Conservation (phyloP, 2,329 filamentous ascomycete genomes). For the Lasiodiplodia hormozganensis region DNA sequence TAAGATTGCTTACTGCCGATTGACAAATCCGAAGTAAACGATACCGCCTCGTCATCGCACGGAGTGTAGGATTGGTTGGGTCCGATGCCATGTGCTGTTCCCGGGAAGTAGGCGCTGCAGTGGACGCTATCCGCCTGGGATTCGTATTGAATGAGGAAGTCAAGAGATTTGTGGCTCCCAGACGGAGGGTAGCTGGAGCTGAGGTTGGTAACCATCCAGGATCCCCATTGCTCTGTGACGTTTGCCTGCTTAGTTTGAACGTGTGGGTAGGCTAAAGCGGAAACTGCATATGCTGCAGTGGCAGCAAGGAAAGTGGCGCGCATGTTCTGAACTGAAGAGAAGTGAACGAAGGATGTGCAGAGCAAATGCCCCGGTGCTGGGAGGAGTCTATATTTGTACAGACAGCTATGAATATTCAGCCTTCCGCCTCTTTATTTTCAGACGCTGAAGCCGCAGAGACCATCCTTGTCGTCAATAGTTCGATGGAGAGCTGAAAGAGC, state of each 20-base stretch:
- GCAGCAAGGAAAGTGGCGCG: constrained; percentile 1
- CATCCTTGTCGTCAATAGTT: background rate
- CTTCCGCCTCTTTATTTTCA: no score
- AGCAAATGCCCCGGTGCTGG: background rate
- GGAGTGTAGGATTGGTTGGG: constrained; percentile 4
- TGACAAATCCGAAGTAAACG: constrained; percentile 4
- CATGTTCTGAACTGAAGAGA: background rate
- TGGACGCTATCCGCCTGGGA: background rate
- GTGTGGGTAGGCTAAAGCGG: background rate
- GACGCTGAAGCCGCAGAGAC: background rate
- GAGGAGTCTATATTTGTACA: no score
- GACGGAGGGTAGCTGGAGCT: constrained; percentile 15
- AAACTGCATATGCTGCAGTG: background rate
- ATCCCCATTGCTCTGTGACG: background rate
- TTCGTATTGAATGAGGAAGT: constrained; percentile 3
- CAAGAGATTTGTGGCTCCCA: constrained; percentile 3
- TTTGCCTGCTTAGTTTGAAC: background rate
- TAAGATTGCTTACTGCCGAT: background rate
- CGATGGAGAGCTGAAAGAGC: background rate
- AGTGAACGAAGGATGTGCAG: background rate
- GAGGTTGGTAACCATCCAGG: constrained; percentile 1
- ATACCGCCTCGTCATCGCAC: constrained; percentile 9
- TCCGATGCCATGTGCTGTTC: background rate
- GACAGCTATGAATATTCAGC: background rate
- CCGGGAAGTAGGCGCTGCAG: constrained; percentile 9